Evolutionary conservation across 129 eudicot genomes (phyloP).

Genomic region (Sambucus nigra): DNA sequence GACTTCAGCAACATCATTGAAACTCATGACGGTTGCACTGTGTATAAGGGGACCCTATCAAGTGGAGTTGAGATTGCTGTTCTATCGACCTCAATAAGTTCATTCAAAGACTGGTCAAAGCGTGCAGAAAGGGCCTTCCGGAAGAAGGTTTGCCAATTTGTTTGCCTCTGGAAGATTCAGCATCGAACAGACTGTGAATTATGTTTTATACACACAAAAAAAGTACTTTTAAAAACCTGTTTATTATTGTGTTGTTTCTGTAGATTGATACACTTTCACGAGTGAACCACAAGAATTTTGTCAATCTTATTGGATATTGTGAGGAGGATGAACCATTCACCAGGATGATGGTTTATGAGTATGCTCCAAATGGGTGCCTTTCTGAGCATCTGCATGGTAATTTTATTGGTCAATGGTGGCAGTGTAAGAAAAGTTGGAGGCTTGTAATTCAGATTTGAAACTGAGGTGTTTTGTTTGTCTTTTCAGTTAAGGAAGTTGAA

Average conservation of each 20-base stretch:
- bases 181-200: slow-evolving; percentile 3
- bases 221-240: background rate
- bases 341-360: slow-evolving; percentile 97
- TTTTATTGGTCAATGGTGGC: background rate
- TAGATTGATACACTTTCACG: slow-evolving; percentile 73
- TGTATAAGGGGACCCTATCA: slow-evolving; percentile 92
- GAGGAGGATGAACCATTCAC: slow-evolving; percentile 81
- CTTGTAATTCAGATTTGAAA: background rate
- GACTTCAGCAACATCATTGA: slow-evolving; percentile 84
- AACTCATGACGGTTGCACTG: slow-evolving; percentile 35
- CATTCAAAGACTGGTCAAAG: slow-evolving; percentile 62
- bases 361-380: slow-evolving; percentile 75
- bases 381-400: slow-evolving; percentile 90
- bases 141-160: slow-evolving; percentile 51
- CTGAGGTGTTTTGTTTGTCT: background rate
- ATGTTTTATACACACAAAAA: no score
- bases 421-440: background rate
- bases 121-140: slow-evolving; percentile 52
- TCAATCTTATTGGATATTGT: slow-evolving; percentile 81
- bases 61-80: slow-evolving; percentile 90
- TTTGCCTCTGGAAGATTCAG: background rate
- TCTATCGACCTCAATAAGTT: slow-evolving; percentile 37
- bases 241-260: slow-evolving; percentile 7
- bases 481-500: slow-evolving; percentile 66
- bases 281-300: slow-evolving; percentile 89